Evolutionary conservation across 495 filamentous ascomycete species (phyloP), one percentile per base, ranked within the genome.

Genomic region (Parathielavia appendiculata): DNA sequence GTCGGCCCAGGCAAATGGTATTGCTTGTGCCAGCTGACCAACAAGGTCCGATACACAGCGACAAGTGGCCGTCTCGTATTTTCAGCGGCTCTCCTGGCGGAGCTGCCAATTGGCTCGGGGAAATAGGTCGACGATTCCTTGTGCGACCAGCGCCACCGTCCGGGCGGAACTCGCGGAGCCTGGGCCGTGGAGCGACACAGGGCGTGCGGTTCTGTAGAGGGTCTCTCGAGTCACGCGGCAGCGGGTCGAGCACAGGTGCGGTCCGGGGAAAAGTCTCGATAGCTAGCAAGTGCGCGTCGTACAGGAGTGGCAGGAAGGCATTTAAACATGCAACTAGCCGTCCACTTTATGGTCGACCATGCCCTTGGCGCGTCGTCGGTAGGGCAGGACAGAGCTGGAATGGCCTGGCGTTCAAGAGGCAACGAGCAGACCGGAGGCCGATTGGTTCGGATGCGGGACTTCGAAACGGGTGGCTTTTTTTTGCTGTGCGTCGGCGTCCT

Each of bases 101-200:
- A 45, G 20, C 34, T 55, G 61, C 74, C 74, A 77, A 77, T 77
- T 71, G 71, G 73, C 71, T 69, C 60, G 63, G 67, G 69, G 71
- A 69, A 71, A 69, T 67, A 67, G 68, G 70, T 64, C 68, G 73
- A 71, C 68, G 73, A 65, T 68, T 58, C 45, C 58, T 66, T 74
- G 75, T 78, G 66, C 73, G 59, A 78, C 75, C 59, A 56, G 63
- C 62, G 69, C 66, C 69, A 69, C 66, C 68, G 55, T 26, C 50
- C 54, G 68, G 69, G 64, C 63, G 67, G 64, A 67, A 54, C 61
- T 56, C 66, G 69, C 68, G 69, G 67, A 66, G 69, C 56, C 59
- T 69, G 63, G 61, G 68, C 65, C 59, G 73, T 57, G 60, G 56
- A 63, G 64, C 52, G 67, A 16, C 46, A 48, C 39, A 23, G 34